Conservation (phyloP, 768 basidiomycete species). For the Sporobolomyces phaffii region DNA sequence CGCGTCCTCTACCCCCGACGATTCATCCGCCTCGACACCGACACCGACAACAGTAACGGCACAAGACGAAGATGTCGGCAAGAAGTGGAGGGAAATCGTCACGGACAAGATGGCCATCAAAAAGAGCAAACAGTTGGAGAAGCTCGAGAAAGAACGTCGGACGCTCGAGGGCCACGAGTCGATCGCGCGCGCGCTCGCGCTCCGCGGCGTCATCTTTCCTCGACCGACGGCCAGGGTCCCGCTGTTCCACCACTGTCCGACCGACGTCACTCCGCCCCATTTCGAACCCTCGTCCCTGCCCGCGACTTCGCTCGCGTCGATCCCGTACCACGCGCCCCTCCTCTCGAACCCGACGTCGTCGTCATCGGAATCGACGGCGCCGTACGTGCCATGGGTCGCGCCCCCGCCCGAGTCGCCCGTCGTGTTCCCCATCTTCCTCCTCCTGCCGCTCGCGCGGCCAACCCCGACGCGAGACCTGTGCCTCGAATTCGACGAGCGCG, state of each 20-base stretch:
- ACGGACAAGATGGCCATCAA: conserved; percentile 43
- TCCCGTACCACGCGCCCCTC: conserved; percentile 15
- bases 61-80: conserved; percentile 52
- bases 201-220: conserved; percentile 63
- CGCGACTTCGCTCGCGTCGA: conserved; percentile 40
- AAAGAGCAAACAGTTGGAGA: conserved; percentile 44
- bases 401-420: conserved; percentile 56
- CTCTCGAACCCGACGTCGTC: too few relatives aligned
- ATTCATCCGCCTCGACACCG: too few relatives aligned
- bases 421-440: conserved; percentile 76
- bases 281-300: conserved; percentile 45
- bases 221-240: conserved; percentile 45
- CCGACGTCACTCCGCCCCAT: conserved; percentile 51
- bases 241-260: conserved; percentile 49
- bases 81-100: conserved; percentile 52
- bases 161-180: conserved; percentile 52
- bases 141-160: conserved; percentile 43
- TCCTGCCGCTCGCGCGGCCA: conserved; percentile 75
- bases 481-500: conserved; percentile 73
- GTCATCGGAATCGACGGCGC: neutral
- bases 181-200: conserved; percentile 61
- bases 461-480: conserved; percentile 73
- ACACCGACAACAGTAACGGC: too few relatives aligned
- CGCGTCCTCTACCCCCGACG: too few relatives aligned
- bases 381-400: conserved; percentile 34